Evolutionary conservation across 306 rosid genomes (phyloP), one percentile per base, ranked within the genome.

Genomic region (Leucaena leucocephala): DNA sequence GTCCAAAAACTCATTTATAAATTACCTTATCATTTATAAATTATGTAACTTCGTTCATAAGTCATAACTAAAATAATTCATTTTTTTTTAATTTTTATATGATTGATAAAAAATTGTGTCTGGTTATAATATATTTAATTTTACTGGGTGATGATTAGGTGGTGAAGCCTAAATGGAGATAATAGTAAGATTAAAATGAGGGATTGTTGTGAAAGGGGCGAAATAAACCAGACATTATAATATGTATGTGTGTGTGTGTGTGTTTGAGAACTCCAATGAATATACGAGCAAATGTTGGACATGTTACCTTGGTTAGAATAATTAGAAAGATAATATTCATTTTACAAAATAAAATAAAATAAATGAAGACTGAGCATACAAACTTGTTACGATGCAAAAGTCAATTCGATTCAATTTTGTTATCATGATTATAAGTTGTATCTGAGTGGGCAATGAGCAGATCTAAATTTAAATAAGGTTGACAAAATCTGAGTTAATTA

Each of bases 221-320:
- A 17, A 52, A 5, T 52, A 52, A 5, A 52, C 10, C 58, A 52
- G 21, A 52, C 8, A 22, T 3, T 66, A 8, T 7, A 16, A 66
- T 66, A 5, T 16, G 17, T 52, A 52, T 15, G n/a, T n/a, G n/a
- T n/a, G n/a, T n/a, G n/a, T n/a, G n/a, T n/a, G n/a, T n/a, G n/a
- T n/a, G 44, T 16, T 4, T 12, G 45, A 3, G 70, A 27, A 35
- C 15, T 13, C 34, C 63, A n/a, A 57, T 57, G 14, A 57, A 57
- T 19, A 57, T 38, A 65, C 15, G 3, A 38, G 14, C 2, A 7
- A 12, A 13, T 34, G 63, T 17, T n/a, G 22, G 14, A 8, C 49
- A 66, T 66, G 71, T 67, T 67, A 67, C 34, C 33, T 40, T 39
- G 7, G 71, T 40, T 10, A 3, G 33, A 65, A 67, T 67, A 39